Evolutionary conservation across 148 eudicot species (phyloP).

Genomic region (Heliamphora exappendiculata): DNA sequence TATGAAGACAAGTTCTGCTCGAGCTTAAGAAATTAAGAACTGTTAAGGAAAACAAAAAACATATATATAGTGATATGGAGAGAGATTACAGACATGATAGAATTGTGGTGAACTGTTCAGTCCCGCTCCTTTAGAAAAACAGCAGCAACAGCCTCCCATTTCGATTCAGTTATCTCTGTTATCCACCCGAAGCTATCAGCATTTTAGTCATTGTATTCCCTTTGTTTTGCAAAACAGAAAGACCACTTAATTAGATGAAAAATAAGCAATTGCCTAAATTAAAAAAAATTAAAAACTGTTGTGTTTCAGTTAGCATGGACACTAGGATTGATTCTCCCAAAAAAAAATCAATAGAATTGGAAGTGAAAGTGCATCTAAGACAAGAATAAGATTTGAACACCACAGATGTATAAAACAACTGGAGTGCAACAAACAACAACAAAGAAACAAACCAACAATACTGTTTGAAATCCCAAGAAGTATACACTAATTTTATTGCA

Average conservation of each 20-base stretch:
- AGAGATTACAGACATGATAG: slow-evolving; percentile 45
- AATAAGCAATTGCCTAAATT: not conserved
- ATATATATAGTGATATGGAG: not conserved
- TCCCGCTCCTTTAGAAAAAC: slow-evolving; percentile 50
- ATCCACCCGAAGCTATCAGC: slow-evolving; percentile 27
- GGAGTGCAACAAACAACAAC: not conserved
- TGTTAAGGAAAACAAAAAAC: not conserved
- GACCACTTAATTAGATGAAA: not conserved
- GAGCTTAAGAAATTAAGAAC: not conserved
- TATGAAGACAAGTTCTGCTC: not conserved
- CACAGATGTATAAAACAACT: not conserved
- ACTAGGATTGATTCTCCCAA: not conserved
- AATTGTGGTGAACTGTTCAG: slow-evolving; percentile 42
- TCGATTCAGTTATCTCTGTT: slow-evolving; percentile 18
- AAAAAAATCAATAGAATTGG: not conserved
- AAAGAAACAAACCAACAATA: not conserved
- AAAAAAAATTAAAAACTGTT: not conserved
- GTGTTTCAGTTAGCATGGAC: not conserved
- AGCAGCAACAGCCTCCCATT: slow-evolving; percentile 65
- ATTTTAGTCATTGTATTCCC: slow-evolving; percentile 22
- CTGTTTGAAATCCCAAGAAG: not conserved
- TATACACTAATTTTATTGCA: not conserved
- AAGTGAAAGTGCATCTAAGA: not conserved
- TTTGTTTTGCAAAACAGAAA: slow-evolving; percentile 4
- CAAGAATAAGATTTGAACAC: not conserved